Percentiles rank a stretch among this genome's conserved stretches.
These are phyloP conservation scores for Leishmania arabica DNA, from an alignment of 208 protist species.

Conservation along the genomic window DNA sequence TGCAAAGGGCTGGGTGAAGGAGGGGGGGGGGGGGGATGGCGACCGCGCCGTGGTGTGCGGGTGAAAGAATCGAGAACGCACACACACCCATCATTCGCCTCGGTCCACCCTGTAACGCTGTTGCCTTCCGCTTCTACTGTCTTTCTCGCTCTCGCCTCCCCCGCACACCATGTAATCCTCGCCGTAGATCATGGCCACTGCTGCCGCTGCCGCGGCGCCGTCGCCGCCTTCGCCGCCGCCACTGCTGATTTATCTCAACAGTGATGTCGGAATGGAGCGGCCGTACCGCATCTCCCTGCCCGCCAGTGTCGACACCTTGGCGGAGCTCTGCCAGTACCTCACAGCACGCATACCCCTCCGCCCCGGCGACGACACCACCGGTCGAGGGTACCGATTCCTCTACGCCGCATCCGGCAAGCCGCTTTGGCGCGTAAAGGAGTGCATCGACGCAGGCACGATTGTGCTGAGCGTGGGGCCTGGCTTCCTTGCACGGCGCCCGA, in stretches of 20 bases:
- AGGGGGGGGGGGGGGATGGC: neutral
- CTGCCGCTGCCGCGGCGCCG: neutral
- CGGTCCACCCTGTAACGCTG: neutral
- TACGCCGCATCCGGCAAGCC: conserved; percentile 68
- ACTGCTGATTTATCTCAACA: conserved; percentile 63
- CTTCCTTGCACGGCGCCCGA: conserved; percentile 44
- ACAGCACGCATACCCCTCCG: conserved; percentile 43
- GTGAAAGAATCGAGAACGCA: neutral
- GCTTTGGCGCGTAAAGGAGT: conserved; percentile 78
- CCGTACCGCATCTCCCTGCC: conserved; percentile 44
- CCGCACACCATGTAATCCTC: neutral
- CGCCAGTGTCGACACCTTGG: conserved; percentile 56
- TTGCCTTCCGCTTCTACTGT: neutral
- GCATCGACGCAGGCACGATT: conserved; percentile 51
- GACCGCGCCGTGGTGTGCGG: neutral
- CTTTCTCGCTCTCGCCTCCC: neutral
- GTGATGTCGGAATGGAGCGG: conserved; percentile 54
- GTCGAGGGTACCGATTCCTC: conserved; percentile 67
- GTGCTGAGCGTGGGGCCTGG: conserved; percentile 64
- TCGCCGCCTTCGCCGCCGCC: neutral
- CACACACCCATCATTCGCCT: neutral
- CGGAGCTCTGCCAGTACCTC: conserved; percentile 59
- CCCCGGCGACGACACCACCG: conserved; percentile 24
- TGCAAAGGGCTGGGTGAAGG: neutral
- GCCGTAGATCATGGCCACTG: neutral